These are phyloP conservation scores for Fraxinus angustifolia DNA, from an alignment of 305 asterid species.

Conservation along the genomic window DNA sequence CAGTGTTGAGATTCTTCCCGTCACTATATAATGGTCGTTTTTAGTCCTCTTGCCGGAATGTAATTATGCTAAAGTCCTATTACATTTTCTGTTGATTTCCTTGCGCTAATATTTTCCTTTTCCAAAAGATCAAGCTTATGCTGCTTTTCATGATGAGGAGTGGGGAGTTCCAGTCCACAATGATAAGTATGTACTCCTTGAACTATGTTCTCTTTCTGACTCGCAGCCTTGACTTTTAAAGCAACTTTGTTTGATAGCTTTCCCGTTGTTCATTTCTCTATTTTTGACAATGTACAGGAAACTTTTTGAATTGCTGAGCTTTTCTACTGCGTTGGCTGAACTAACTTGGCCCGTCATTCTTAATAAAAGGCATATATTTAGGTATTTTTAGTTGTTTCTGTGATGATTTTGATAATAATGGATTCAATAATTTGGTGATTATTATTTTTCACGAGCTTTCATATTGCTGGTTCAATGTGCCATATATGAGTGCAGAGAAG, in stretches of 20 bases:
- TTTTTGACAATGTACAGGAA: constrained; percentile 49
- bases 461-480: constrained; percentile 32
- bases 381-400: constrained; percentile 39
- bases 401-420: constrained; percentile 19
- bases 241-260: constrained; percentile 21
- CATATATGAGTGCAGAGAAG: constrained; percentile 60
- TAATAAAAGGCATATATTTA: constrained; percentile 57
- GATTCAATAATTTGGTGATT: constrained; percentile 17
- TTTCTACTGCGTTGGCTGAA: constrained; percentile 83
- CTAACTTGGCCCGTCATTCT: constrained; percentile 79
- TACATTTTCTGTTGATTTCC: constrained; percentile 15
- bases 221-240: constrained; percentile 9
- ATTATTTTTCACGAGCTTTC: constrained; percentile 18
- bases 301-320: constrained; percentile 77
- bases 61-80: background rate
- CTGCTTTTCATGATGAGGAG: constrained; percentile 82
- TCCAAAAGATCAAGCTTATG: constrained; percentile 51
- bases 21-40: constrained; percentile 9
- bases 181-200: constrained; percentile 50
- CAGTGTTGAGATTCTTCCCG: constrained; percentile 9
- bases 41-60: constrained; percentile 3
- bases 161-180: constrained; percentile 88
- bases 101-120: constrained; percentile 36
- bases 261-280: constrained; percentile 20
- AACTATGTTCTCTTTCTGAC: constrained; percentile 15